Evolutionary conservation across 1,139 yeast species (phyloP), one percentile per base, ranked within the genome.

Genomic region (Protomyces inouyei): DNA sequence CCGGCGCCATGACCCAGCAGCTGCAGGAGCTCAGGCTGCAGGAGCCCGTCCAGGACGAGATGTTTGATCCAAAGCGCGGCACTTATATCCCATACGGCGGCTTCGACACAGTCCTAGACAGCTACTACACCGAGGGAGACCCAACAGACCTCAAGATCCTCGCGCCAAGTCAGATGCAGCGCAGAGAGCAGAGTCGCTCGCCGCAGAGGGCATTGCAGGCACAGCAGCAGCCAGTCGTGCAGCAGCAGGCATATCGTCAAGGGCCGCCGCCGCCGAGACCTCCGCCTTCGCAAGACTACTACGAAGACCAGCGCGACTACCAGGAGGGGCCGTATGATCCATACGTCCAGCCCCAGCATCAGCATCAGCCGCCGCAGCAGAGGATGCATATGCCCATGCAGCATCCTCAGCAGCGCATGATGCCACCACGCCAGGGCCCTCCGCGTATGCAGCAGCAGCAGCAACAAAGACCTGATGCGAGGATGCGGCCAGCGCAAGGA

Each of bases 31-130:
- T 43, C 25, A 18, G 48, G 5, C 23, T 43, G 23, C 48, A 43
- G 48, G 48, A 43, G 14, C 25, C 16, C 5, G 25, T 21, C 8
- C 12, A n/a, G 23, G 48, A 43, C 21, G 48, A 43, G 25, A 52
- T 52, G 57, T 59, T 59, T 38, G 63, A 59, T 32, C 63, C 63
- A 9, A 59, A 52, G 48, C 53, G 63, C 36, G 63, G 56, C 25
- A 59, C 63, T 18, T 59, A 59, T 32, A 23, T 59, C 9, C 63
- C 63, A 25, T 59, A 59, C 36, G 63, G 63, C 16, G 63, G 63
- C 14, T 59, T 59, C 32, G 63, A 59, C 52, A 25, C 63, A 12
- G 43, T 59, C 4, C 52, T 59, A 5, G 63, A 59, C 25, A 52
- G 32, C 35, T 59, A 59, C 57, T 59, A 59, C 36, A 52, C 63